Base-by-base conservation (phyloP, 257 asterid species). In the Prunella vulgaris region DNA sequence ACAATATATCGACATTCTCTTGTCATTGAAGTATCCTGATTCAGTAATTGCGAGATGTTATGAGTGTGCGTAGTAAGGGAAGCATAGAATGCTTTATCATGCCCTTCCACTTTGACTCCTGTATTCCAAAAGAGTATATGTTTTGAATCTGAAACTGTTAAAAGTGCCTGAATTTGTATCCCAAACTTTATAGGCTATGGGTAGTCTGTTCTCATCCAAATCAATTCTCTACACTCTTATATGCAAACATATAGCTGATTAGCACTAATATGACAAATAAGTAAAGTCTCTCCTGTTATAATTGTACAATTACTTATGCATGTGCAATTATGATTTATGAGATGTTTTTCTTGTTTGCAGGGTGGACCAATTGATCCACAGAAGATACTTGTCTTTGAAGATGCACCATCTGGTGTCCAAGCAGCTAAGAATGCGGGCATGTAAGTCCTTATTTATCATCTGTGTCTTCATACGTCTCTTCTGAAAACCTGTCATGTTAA, bases 391-490 rank as follows among this genome's bases (percentile, higher is more conserved):
- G 99, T 93, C 67, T 93, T 93, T 70, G 99, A 93, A 82, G 99
- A 93, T 82, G 96, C 97, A 14, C 97, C 97, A 27, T 74, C 91
- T 13, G 98, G 97, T 33, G 93, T 89, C 77, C 88, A 68, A 48
- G 97, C 96, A 76, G 99, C 99, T 32, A 93, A 87, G 83, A 93
- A 87, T 79, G 96, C 93, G 73, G 92, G 91, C 74, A 90, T 90
- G 97, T 90, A 81, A 78, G 99, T 81, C 65, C 60, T 58, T 74
- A 44, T 54, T 62, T 7, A 58, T 63, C 37, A 40, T 61, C 61
- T 22, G 40, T 14, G 18, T 42, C 63, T 67, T 42, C 44, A 20
- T 46, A 24, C 44, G 4, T 40, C 33, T 25, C 18, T 10, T 67
- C 40, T 49, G 4, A 46, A 53, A 63, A 18, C n/a, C 25, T n/a